Conservation (phyloP, 345 rosid species). For the Camelina neglecta region DNA sequence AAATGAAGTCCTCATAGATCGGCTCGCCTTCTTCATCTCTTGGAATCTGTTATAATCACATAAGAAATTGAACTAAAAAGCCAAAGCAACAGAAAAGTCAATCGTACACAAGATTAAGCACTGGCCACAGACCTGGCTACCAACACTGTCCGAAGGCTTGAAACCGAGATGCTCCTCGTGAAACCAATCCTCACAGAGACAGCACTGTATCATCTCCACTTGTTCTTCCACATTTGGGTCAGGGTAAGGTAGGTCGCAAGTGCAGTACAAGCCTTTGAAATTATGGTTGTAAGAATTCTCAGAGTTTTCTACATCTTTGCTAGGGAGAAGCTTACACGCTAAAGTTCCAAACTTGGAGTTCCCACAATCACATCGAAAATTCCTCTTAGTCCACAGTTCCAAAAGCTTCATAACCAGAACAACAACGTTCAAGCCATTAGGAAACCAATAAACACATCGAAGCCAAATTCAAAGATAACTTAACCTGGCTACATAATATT, state of each 20-base stretch:
- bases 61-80: not conserved
- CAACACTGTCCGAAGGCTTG: slow-evolving; percentile 61
- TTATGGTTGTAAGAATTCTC: slow-evolving; percentile 89
- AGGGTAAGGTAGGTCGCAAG: slow-evolving; percentile 82
- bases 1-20: slow-evolving; percentile 83
- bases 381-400: slow-evolving; percentile 99
- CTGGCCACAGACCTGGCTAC: slow-evolving; percentile 51
- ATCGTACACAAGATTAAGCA: slow-evolving; percentile 2
- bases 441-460: not conserved
- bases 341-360: slow-evolving; percentile 85
- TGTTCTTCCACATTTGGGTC: slow-evolving; percentile 91
- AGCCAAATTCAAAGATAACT: not conserved
- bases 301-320: slow-evolving; percentile 75
- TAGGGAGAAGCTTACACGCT: slow-evolving; percentile 78
- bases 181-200: slow-evolving; percentile 97
- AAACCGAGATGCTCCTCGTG: slow-evolving; percentile 93
- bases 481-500: slow-evolving; percentile 1
- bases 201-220: slow-evolving; percentile 97
- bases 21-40: slow-evolving; percentile 92
- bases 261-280: slow-evolving; percentile 89
- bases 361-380: slow-evolving; percentile 92
- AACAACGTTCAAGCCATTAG: slow-evolving; percentile 12
- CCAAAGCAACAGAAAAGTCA: not conserved
- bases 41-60: slow-evolving; percentile 62
- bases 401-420: slow-evolving; percentile 54